phyloP scores from a whole-genome alignment of 257 asterid species.

The Nemophila menziesii region DNA sequence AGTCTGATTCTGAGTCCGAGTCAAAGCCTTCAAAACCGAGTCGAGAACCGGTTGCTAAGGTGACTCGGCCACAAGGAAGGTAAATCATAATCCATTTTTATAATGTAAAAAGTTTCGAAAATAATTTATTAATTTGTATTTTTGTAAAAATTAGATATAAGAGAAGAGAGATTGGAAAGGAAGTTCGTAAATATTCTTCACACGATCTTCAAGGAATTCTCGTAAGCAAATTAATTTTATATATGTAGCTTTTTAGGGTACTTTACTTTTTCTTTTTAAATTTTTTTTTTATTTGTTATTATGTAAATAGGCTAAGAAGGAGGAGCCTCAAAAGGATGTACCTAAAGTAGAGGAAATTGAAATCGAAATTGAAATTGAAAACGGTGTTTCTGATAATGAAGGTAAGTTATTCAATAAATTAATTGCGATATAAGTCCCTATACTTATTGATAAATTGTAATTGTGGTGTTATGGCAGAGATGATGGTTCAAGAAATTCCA shows the following conservation, averaged over 20 bases:
- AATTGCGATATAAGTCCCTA: neutral
- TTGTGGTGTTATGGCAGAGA: neutral
- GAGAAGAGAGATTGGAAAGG: constrained; percentile 86
- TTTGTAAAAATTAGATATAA: constrained; percentile 42
- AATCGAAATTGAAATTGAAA: constrained; percentile 23
- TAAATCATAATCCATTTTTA: constrained; percentile 12
- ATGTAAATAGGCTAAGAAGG: constrained; percentile 69
- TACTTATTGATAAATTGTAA: neutral
- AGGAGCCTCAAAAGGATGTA: constrained; percentile 37
- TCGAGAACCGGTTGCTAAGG: constrained; percentile 35
- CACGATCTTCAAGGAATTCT: constrained; percentile 95
- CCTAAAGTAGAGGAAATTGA: constrained; percentile 24
- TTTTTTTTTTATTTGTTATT: no score
- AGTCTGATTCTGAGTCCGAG: constrained; percentile 15
- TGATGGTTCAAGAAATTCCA: constrained; percentile 32
- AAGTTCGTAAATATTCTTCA: constrained; percentile 57
- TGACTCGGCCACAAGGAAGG: constrained; percentile 96
- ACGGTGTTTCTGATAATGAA: constrained; percentile 25
- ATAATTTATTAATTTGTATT: neutral
- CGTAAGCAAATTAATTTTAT: constrained; percentile 30
- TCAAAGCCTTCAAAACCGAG: constrained; percentile 15
- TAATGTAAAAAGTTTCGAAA: no score
- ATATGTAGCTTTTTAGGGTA: no score
- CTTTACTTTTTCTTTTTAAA: no score
- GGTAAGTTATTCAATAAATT: no score